Evolutionary conservation across 2,329 filamentous ascomycete genomes (phyloP).

Genomic region (Emmonsia crescens): DNA sequence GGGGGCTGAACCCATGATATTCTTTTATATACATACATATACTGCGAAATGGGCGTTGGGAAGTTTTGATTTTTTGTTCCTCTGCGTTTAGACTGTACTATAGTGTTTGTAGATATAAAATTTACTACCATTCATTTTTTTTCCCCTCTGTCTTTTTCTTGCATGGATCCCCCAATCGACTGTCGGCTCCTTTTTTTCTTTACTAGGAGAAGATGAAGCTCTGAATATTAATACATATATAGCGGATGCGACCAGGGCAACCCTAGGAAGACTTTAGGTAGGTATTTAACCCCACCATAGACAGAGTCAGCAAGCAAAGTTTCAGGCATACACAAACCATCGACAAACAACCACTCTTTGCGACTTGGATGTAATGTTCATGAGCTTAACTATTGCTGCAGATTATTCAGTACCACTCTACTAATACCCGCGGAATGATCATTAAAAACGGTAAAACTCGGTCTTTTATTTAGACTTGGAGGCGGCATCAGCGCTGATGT

Average conservation of each 20-base stretch:
- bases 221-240: too few relatives aligned
- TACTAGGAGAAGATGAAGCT: neutral
- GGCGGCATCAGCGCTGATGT: slow-evolving; percentile 12
- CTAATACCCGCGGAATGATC: slow-evolving; percentile 27
- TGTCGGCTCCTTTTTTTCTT: neutral
- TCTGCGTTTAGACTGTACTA: neutral
- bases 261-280: too few relatives aligned
- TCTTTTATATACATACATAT: neutral
- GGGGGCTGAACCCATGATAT: neutral
- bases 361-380: neutral
- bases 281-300: neutral
- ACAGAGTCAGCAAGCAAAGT: neutral
- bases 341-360: neutral
- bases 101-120: slow-evolving; percentile 4
- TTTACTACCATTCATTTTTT: neutral
- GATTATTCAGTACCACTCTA: neutral
- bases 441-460: slow-evolving; percentile 32
- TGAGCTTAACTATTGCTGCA: neutral
- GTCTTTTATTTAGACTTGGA: neutral
- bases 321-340: neutral
- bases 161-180: neutral
- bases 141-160: neutral
- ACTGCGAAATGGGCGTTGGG: neutral
- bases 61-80: neutral
- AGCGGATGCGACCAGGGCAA: neutral